Conservation (phyloP, 768 basidiomycete genomes). For the Tephrocybe sp. region DNA sequence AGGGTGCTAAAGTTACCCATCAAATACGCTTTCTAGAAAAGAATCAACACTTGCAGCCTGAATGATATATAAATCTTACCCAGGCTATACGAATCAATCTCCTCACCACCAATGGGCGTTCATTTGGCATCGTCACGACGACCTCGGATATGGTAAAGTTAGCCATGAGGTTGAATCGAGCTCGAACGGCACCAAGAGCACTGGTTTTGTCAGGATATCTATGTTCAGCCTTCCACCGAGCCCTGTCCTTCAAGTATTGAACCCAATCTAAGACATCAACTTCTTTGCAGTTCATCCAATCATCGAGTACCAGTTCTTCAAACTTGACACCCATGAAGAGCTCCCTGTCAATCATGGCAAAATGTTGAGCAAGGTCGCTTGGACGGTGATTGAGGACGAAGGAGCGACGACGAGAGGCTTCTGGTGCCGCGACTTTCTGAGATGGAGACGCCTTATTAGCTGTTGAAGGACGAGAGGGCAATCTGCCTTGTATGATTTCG, state of each 20-base stretch:
- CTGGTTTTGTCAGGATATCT: slow-evolving; percentile 61
- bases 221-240: slow-evolving; percentile 64
- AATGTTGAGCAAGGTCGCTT: slow-evolving; percentile 69
- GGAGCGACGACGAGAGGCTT: slow-evolving; percentile 56
- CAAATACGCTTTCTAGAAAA: slow-evolving; percentile 71
- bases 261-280: slow-evolving; percentile 82
- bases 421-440: slow-evolving; percentile 32
- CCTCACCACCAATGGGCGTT: slow-evolving; percentile 62
- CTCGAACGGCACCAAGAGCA: slow-evolving; percentile 71
- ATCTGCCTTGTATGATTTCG: slow-evolving; percentile 64
- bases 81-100: slow-evolving; percentile 89
- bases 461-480: slow-evolving; percentile 34
- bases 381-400: slow-evolving; percentile 70
- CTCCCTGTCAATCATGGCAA: slow-evolving; percentile 87
- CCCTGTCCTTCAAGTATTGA: slow-evolving; percentile 75
- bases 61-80: slow-evolving; percentile 44
- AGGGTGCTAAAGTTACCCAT: slow-evolving; percentile 78
- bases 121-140: slow-evolving; percentile 65
- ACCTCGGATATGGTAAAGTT: slow-evolving; percentile 84
- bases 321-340: slow-evolving; percentile 83
- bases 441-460: slow-evolving; percentile 25
- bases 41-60: slow-evolving; percentile 1
- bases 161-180: slow-evolving; percentile 82
- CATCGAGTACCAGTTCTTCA: slow-evolving; percentile 80
- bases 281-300: slow-evolving; percentile 65